Evolutionary conservation across 257 asterid species (phyloP).

Genomic region (Petunia axillaris): DNA sequence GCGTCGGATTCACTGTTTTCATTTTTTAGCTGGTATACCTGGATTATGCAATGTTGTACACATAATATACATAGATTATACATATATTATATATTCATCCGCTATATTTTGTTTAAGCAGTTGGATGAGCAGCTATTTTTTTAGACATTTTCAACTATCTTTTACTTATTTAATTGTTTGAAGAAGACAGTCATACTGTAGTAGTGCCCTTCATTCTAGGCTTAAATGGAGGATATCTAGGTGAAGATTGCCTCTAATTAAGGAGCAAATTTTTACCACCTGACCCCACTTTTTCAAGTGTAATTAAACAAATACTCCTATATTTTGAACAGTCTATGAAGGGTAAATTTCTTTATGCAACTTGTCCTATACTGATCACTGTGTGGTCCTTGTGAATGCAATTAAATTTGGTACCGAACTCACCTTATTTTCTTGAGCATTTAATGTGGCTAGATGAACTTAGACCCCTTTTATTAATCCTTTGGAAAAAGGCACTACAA

Average conservation of each 20-base stretch:
- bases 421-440: constrained; percentile 35
- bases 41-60: too few relatives aligned
- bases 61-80: too few relatives aligned
- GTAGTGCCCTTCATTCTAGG: not conserved
- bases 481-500: too few relatives aligned
- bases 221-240: constrained; percentile 20
- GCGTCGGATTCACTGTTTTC: too few relatives aligned
- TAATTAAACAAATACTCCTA: constrained; percentile 25
- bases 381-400: constrained; percentile 46
- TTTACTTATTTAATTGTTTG: not conserved
- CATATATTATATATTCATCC: too few relatives aligned
- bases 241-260: constrained; percentile 43
- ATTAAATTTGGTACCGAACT: constrained; percentile 31
- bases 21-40: too few relatives aligned
- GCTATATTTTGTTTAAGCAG: too few relatives aligned
- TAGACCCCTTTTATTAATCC: not conserved
- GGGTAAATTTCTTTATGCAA: constrained; percentile 27
- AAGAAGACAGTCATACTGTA: not conserved
- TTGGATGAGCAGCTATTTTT: too few relatives aligned
- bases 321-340: constrained; percentile 8
- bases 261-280: constrained; percentile 25
- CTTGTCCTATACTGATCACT: constrained; percentile 29
- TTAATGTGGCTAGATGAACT: constrained; percentile 27
- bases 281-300: constrained; percentile 45
- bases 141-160: not conserved